Evolutionary conservation across 768 basidiomycete species (phyloP).

Genomic region (Tulasnella sp.): DNA sequence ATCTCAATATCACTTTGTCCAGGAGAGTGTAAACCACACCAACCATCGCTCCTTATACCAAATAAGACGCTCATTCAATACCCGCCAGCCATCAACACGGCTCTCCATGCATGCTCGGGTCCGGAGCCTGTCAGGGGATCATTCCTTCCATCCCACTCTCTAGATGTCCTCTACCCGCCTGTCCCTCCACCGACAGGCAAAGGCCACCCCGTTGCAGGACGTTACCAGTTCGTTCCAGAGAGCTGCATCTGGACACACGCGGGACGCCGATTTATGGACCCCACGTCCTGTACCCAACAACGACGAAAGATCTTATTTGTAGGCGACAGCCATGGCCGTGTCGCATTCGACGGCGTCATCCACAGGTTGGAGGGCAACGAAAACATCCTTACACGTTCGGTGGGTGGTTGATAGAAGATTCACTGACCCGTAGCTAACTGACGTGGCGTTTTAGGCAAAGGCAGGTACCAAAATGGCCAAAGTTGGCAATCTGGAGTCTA

Average conservation of each 20-base stretch:
- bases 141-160: not conserved
- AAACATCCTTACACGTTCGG: not conserved
- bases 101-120: not conserved
- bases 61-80: not conserved
- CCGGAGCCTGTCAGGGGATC: not conserved
- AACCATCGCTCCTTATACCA: not conserved
- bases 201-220: not conserved
- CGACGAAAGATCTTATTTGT: not conserved
- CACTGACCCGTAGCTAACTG: not conserved
- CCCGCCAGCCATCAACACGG: not conserved
- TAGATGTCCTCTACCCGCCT: not conserved
- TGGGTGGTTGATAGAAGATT: not conserved
- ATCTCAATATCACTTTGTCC: not conserved
- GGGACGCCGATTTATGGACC: not conserved
- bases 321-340: slow-evolving; percentile 5
- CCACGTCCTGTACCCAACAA: not conserved
- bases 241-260: not conserved
- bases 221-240: not conserved
- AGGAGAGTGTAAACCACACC: not conserved
- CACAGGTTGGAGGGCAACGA: not conserved
- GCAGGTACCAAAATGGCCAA: not conserved
- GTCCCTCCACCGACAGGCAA: not conserved
- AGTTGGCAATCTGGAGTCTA: not conserved
- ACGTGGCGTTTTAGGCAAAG: not conserved
- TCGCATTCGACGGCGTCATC: not conserved